Conservation (phyloP, 169 alveolate species). For the Babesia caballi region DNA sequence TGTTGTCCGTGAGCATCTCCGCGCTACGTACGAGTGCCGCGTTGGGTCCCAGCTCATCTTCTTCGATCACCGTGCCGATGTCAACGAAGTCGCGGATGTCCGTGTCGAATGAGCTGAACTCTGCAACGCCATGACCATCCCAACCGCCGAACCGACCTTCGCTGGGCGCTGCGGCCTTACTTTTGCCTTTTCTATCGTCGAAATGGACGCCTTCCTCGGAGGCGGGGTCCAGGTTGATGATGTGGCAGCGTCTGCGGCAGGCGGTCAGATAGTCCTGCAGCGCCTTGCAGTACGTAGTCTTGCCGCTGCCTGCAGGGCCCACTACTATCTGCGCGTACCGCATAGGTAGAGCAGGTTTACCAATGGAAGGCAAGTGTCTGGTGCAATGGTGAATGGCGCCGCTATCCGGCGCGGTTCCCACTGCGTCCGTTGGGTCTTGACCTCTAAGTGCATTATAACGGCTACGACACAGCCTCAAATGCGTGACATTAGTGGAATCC, state of each 20-base stretch:
- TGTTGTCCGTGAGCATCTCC: conserved; percentile 89
- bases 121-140: conserved; percentile 19
- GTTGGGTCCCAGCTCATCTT: conserved; percentile 93
- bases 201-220: conserved; percentile 82
- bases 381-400: neutral
- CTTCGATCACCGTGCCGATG: conserved; percentile 90
- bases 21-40: conserved; percentile 94
- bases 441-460: no score
- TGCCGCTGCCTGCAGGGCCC: conserved; percentile 99
- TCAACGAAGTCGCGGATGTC: conserved; percentile 95
- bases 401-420: neutral
- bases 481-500: no score
- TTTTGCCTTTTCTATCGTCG: conserved; percentile 57
- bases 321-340: conserved; percentile 92
- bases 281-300: conserved; percentile 92
- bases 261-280: conserved; percentile 88
- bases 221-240: conserved; percentile 97
- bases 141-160: conserved; percentile 7
- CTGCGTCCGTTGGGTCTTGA: neutral
- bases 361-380: neutral
- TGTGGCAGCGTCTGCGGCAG: conserved; percentile 85
- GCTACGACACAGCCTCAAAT: no score
- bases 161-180: conserved; percentile 13
- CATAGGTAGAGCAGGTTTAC: conserved; percentile 43
- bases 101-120: conserved; percentile 75